Evolutionary conservation across 2,329 filamentous ascomycete species (phyloP).

Genomic region (Myotisia sp.): DNA sequence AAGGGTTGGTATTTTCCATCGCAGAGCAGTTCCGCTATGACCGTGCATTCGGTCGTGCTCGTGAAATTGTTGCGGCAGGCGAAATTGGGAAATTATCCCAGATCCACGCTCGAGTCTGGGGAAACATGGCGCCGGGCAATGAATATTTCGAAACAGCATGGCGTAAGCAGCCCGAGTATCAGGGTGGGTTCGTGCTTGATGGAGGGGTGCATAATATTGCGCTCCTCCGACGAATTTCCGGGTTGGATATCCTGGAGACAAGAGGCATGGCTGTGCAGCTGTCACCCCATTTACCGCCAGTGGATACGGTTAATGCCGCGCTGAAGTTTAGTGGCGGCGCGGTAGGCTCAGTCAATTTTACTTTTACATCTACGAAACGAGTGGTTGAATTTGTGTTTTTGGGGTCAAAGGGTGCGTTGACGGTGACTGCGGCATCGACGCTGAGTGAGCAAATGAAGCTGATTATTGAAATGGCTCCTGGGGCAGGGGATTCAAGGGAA

Average conservation of each 20-base stretch:
- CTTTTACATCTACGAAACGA: constrained; percentile 39
- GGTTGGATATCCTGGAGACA: constrained; percentile 28
- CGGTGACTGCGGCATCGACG: constrained; percentile 24
- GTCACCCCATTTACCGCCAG: constrained; percentile 38
- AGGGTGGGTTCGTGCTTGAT: constrained; percentile 47
- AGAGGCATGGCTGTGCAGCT: constrained; percentile 37
- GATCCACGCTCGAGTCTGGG: constrained; percentile 37
- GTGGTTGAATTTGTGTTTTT: constrained; percentile 38
- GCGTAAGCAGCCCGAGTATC: constrained; percentile 42
- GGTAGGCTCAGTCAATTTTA: constrained; percentile 37
- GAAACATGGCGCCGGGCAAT: constrained; percentile 32
- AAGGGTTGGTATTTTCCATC: constrained; percentile 32
- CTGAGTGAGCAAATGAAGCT: constrained; percentile 19
- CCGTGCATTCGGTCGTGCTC: constrained; percentile 33
- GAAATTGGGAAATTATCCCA: constrained; percentile 36
- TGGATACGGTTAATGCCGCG: constrained; percentile 44
- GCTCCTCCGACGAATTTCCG: constrained; percentile 36
- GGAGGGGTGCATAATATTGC: constrained; percentile 45
- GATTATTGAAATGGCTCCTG: constrained; percentile 32
- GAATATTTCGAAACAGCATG: constrained; percentile 45
- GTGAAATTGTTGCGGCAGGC: constrained; percentile 28
- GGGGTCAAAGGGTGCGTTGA: constrained; percentile 38
- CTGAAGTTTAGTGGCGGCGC: constrained; percentile 35
- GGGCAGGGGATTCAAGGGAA: constrained; percentile 36
- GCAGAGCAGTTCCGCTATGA: constrained; percentile 47